Conservation (phyloP, 2,329 filamentous ascomycete genomes). For the Ophiosphaerella narmari region DNA sequence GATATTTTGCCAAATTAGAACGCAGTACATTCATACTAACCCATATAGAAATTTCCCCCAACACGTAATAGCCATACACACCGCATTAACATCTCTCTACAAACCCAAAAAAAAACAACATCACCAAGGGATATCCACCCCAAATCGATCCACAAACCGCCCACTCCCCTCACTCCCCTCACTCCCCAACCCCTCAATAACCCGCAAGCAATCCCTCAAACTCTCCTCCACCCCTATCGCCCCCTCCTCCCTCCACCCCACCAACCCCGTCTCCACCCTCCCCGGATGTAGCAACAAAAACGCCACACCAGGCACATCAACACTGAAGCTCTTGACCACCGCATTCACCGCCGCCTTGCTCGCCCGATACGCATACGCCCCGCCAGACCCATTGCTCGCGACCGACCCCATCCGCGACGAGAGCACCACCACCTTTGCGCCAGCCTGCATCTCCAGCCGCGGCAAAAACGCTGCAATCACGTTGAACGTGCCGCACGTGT, state of each 20-base stretch:
- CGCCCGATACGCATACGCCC: conserved; percentile 54
- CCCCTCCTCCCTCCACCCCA: conserved; percentile 52
- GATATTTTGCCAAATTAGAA: too few species aligned
- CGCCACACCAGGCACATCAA: conserved; percentile 50
- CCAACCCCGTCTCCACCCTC: conserved; percentile 52
- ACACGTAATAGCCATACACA: too few species aligned
- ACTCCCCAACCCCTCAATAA: conserved; percentile 42
- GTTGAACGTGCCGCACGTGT: conserved; percentile 50
- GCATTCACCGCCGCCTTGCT: conserved; percentile 55
- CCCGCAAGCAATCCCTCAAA: conserved; percentile 42
- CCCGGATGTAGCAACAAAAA: conserved; percentile 54
- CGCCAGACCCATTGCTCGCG: conserved; percentile 46
- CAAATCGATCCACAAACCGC: conserved; percentile 52
- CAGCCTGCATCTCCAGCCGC: conserved; percentile 24
- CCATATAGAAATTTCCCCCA: too few species aligned
- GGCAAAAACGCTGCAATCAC: conserved; percentile 46
- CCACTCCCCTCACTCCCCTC: conserved; percentile 40
- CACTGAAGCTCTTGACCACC: conserved; percentile 50
- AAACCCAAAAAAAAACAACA: too few species aligned
- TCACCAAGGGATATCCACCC: conserved; percentile 50
- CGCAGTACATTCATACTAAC: too few species aligned
- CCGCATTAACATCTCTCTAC: too few species aligned
- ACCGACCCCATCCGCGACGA: conserved; percentile 53
- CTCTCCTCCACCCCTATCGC: conserved; percentile 51
- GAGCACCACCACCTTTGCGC: conserved; percentile 48